Conservation (phyloP, 2,329 filamentous ascomycete genomes). For the Epichloe hybrida region DNA sequence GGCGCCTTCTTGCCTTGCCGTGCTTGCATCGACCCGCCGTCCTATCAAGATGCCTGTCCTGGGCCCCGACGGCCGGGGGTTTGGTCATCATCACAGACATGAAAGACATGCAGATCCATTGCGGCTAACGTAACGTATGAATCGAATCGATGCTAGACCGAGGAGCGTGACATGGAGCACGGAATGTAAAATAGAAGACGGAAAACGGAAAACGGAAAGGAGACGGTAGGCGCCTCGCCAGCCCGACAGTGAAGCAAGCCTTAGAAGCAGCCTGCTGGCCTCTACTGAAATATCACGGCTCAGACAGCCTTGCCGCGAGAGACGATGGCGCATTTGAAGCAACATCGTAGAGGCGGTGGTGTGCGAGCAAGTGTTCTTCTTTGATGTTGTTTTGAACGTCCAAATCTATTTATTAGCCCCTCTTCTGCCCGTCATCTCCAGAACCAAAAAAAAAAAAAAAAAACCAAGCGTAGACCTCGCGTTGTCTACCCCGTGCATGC, state of each 20-base stretch:
- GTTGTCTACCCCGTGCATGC: slow-evolving; percentile 9
- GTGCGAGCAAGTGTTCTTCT: neutral
- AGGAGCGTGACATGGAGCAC: too few species aligned
- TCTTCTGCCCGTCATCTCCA: slow-evolving; percentile 1
- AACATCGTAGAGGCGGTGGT: neutral
- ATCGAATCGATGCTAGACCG: too few species aligned
- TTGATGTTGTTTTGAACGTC: neutral
- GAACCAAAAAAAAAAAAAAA: too few species aligned
- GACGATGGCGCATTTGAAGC: neutral
- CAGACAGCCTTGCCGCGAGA: neutral
- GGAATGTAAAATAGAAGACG: too few species aligned
- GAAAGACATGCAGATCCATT: too few species aligned
- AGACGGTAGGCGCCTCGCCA: neutral
- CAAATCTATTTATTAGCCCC: slow-evolving; percentile 10
- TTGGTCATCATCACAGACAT: too few species aligned
- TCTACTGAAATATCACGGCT: too few species aligned
- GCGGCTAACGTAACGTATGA: too few species aligned
- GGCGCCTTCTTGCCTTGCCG: neutral
- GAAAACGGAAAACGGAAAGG: too few species aligned
- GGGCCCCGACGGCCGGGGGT: too few species aligned
- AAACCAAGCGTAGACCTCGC: slow-evolving; percentile 3
- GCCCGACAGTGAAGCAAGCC: neutral
- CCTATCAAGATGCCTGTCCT: too few species aligned
- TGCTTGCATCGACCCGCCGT: too few species aligned
- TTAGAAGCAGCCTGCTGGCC: neutral